These are phyloP conservation scores for Rhizophora apiculata DNA, from an alignment of 345 rosid species.

Conservation along the genomic window DNA sequence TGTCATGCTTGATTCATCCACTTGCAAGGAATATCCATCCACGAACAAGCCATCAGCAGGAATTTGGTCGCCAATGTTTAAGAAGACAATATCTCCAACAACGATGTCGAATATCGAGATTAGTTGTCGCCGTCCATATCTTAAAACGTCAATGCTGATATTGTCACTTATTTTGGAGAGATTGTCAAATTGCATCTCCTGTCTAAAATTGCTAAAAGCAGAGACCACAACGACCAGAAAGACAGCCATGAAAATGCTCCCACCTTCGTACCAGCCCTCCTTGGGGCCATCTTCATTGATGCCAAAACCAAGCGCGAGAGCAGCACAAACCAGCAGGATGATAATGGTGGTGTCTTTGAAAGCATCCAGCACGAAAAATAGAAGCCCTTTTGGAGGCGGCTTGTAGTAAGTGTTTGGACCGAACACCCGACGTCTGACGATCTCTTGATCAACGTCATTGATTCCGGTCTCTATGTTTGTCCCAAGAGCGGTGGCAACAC, in stretches of 20 bases:
- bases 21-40: slow-evolving; percentile 24
- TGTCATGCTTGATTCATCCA: slow-evolving; percentile 35
- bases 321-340: slow-evolving; percentile 26
- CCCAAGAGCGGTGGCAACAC: slow-evolving; percentile 47
- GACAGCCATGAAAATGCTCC: slow-evolving; percentile 30
- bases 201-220: slow-evolving; percentile 32
- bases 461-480: slow-evolving; percentile 49
- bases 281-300: slow-evolving; percentile 22
- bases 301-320: slow-evolving; percentile 28
- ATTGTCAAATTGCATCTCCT: slow-evolving; percentile 27
- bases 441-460: slow-evolving; percentile 35
- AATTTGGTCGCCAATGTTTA: slow-evolving; percentile 32
- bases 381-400: slow-evolving; percentile 60
- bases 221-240: slow-evolving; percentile 27
- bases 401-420: slow-evolving; percentile 57
- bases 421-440: slow-evolving; percentile 37
- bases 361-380: slow-evolving; percentile 53
- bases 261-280: slow-evolving; percentile 36
- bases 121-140: slow-evolving; percentile 17
- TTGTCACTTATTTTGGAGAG: slow-evolving; percentile 19
- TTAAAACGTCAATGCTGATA: slow-evolving; percentile 18
- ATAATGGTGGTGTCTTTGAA: slow-evolving; percentile 58
- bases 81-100: slow-evolving; percentile 30
- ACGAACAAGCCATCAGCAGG: slow-evolving; percentile 31
- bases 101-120: slow-evolving; percentile 31